Conservation (phyloP, 108 stramenopile genomes). For the Skeletonema potamos region DNA sequence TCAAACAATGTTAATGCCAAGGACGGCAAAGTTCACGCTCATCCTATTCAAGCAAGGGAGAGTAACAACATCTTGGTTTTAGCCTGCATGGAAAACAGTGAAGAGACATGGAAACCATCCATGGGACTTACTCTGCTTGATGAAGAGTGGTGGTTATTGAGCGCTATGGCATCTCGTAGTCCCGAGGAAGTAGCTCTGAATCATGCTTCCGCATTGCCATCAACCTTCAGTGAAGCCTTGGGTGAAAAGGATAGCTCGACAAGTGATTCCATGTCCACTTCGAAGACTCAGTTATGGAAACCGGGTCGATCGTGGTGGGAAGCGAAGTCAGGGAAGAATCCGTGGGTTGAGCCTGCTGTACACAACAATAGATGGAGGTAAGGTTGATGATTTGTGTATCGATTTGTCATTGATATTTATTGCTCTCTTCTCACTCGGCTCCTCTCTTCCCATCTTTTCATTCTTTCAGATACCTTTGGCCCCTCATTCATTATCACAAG, state of each 20-base stretch:
- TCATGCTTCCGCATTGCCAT: constrained; percentile 51
- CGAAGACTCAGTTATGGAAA: constrained; percentile 88
- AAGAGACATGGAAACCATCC: not conserved
- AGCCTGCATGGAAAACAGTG: not conserved
- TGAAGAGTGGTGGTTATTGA: constrained; percentile 81
- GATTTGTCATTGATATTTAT: not conserved
- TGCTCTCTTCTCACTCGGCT: not conserved
- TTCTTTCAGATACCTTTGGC: constrained; percentile 81
- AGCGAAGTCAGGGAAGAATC: constrained; percentile 87
- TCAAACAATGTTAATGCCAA: constrained; percentile 33
- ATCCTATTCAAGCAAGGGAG: constrained; percentile 34
- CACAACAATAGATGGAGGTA: constrained; percentile 91
- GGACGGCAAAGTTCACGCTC: constrained; percentile 40
- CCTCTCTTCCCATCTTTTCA: not conserved
- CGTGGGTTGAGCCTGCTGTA: constrained; percentile 86
- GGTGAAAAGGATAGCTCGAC: constrained; percentile 60
- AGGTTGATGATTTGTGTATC: constrained; percentile 13
- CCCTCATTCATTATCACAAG: constrained; percentile 91
- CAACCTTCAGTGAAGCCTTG: constrained; percentile 85
- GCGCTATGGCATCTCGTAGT: constrained; percentile 58
- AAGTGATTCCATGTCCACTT: not conserved
- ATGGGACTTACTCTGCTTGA: constrained; percentile 66
- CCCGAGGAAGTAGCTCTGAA: constrained; percentile 44
- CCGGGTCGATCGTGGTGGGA: constrained; percentile 91
- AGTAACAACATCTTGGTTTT: constrained; percentile 24